Percentiles rank a stretch among this genome's conserved stretches.
phyloP scores from a whole-genome alignment of 2,329 filamentous ascomycete species.

The Cryphonectria radicalis region DNA sequence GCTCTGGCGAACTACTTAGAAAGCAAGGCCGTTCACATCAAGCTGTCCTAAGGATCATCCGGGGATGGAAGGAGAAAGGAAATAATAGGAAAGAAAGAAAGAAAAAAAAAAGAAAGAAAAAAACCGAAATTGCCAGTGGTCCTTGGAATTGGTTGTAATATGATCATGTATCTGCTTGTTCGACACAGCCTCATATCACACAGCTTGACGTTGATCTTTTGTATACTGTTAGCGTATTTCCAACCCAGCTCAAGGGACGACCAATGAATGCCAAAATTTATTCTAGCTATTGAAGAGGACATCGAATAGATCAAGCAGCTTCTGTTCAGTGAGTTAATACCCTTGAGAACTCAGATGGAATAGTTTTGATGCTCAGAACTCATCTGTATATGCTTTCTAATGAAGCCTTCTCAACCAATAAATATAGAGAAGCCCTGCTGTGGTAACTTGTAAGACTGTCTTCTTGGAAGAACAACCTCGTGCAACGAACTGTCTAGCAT shows the following conservation, averaged over 20 bases:
- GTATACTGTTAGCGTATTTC: background rate
- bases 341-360: too few species aligned
- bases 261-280: background rate
- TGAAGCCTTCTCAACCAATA: too few species aligned
- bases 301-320: background rate
- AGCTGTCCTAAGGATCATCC: constrained; percentile 2
- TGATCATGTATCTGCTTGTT: background rate
- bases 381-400: too few species aligned
- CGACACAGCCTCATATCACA: background rate
- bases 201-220: background rate
- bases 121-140: background rate
- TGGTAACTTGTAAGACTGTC: too few species aligned
- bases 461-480: too few species aligned
- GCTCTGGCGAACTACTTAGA: constrained; percentile 71
- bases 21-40: constrained; percentile 52
- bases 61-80: background rate
- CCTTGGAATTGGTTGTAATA: background rate
- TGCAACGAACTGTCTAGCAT: background rate
- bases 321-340: too few species aligned
- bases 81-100: background rate
- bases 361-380: too few species aligned
- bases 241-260: background rate
- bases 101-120: background rate
- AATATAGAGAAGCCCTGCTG: too few species aligned
- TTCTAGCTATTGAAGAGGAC: background rate